Evolutionary conservation across 1,139 yeast species (phyloP), one percentile per base, ranked within the genome.

Genomic region (Suhomyces bokatorum): DNA sequence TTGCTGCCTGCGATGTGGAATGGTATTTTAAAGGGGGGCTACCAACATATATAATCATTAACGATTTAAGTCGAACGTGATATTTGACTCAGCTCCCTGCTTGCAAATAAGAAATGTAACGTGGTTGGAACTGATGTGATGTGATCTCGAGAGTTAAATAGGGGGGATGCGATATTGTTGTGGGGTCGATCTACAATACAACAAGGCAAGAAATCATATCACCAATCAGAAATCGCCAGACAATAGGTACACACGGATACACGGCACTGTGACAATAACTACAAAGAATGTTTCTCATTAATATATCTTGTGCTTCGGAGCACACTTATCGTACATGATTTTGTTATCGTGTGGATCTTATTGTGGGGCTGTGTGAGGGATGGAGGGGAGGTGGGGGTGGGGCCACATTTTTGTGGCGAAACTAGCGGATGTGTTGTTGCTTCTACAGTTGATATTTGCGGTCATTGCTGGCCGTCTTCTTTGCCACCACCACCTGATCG

Each of bases 331-430:
- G 26, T 38, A 36, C 37, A 32, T 38, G 20, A 15, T 13, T 22
- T 35, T 29, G 40, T 32, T 32, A 42, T 42, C 44, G 44, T 42
- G 44, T 42, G 44, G 31, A 32, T 37, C 38, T 42, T 30, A 37
- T n/a, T 37, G 44, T 30, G 44, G 44, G 43, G 44, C 39, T 30
- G 34, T 26, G 31, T 36, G 24, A 20, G 24, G 24, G 24, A 20
- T 20, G 24, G 24, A 20, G 24, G 24, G 24, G 33, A 24, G 29
- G 28, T 28, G 27, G 36, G 32, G 32, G 44, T 36, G 44, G 43
- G 43, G 43, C 24, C 37, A 29, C 33, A 34, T 29, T 36, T 35
- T 36, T 15, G 12, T 33, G 14, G 12, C 15, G 16, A 32, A 16
- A 14, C 26, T 8, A 13, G 24, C 4, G 22, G 7, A 4, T 6